Evolutionary conservation across 1,284 basidiomycete species (phyloP), one percentile per base, ranked within the genome.

Genomic region (Microbotryum silenes-acaulis): DNA sequence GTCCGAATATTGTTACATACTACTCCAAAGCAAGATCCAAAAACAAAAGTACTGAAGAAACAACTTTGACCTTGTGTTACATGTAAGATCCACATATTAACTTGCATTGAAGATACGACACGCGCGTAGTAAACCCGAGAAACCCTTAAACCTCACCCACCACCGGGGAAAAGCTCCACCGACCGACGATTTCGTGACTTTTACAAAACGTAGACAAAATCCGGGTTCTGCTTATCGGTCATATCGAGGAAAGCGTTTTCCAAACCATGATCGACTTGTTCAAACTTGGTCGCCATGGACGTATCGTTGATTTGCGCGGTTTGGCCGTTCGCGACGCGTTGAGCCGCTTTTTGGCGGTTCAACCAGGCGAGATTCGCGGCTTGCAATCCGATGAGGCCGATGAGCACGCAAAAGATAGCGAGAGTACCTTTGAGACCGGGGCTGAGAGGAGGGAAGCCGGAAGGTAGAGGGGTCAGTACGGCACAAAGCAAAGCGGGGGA

Each of bases 161-260:
- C 29, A 27, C 27, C 27, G 27, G 8, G 1, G 31, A 31, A 31
- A 31, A 31, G 31, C 31, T 31, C 31, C 31, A 31, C 31, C 37
- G 44, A 8, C 16, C 1, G 18, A 51, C n/a, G 29, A 14, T n/a
- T 21, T 29, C 3, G 23, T 23, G 23, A 23, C 23, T 23, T 44
- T 48, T 37, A 63, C 27, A 61, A 33, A 6, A 68, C 48, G 46
- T 67, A 69, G 20, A 63, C 51, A 20, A 70, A 69, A 44, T 71
- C 72, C 57, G 72, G 68, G 63, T 76, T 76, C 69, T 74, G 54
- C 51, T 63, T 67, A 57, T 76, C 75, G 0, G 74, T 74, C 31
- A 72, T 49, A 63, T 75, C 74, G 53, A 66, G 55, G 50, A 72
- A 71, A 5, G 70, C 71, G 59, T 72, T 64, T 53, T 69, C 55